phyloP scores from a whole-genome alignment of 2,329 filamentous ascomycete species.

The Colletotrichum sidae region DNA sequence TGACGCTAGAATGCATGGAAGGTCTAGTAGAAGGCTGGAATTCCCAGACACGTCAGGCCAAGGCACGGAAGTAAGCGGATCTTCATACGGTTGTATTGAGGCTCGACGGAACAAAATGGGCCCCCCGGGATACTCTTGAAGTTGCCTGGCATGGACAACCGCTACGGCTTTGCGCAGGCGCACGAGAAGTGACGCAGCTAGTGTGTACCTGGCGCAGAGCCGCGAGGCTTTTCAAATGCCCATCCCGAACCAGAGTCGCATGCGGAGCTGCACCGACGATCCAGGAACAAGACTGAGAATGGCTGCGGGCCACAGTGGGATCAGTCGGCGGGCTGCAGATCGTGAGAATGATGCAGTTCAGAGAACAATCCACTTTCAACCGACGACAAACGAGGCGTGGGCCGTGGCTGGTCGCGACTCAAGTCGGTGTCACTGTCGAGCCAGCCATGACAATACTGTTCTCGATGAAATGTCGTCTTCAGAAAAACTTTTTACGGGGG shows the following conservation, averaged over 20 bases:
- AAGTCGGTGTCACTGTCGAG: neutral
- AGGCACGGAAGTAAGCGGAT: constrained; percentile 36
- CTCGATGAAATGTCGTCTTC: constrained; percentile 4
- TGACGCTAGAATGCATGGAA: constrained; percentile 33
- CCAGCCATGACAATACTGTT: constrained; percentile 1
- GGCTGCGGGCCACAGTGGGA: constrained; percentile 13
- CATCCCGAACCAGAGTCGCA: constrained; percentile 18
- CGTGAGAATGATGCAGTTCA: constrained; percentile 21
- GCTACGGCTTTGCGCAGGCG: constrained; percentile 21
- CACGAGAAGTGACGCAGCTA: constrained; percentile 3
- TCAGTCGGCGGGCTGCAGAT: constrained; percentile 1
- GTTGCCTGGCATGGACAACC: constrained; percentile 3
- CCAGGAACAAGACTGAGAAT: constrained; percentile 14
- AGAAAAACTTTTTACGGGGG: constrained; percentile 13
- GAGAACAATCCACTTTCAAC: constrained; percentile 34
- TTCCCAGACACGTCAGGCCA: constrained; percentile 26
- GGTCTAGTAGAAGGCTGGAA: constrained; percentile 31
- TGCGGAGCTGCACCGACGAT: constrained; percentile 1
- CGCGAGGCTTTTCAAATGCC: constrained; percentile 18
- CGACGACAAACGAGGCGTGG: constrained; percentile 35
- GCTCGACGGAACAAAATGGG: constrained; percentile 35
- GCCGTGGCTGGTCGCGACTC: constrained; percentile 18
- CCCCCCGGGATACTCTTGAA: constrained; percentile 17
- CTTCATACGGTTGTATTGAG: constrained; percentile 10
- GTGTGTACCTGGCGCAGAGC: constrained; percentile 1